phyloP scores from a whole-genome alignment of 176 grass and related monocot genomes.

The Carex myosuroides region DNA sequence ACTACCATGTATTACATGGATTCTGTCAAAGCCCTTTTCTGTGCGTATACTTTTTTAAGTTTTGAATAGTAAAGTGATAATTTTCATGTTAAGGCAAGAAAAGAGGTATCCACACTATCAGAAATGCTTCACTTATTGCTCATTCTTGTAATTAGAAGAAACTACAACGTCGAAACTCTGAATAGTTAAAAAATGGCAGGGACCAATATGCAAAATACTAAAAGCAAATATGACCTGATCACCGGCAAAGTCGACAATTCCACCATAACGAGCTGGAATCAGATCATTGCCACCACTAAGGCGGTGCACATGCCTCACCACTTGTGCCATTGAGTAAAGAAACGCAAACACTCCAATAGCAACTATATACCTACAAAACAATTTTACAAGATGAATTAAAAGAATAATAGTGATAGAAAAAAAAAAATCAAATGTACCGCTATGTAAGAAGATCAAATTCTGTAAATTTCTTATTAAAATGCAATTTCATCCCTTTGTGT shows the following conservation, averaged over 20 bases:
- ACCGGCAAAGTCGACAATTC: slow-evolving; percentile 58
- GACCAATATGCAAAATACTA: neutral
- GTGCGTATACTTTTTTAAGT: neutral
- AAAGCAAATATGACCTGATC: slow-evolving; percentile 54
- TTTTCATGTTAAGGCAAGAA: neutral
- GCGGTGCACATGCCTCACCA: slow-evolving; percentile 38
- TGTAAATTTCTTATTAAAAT: neutral
- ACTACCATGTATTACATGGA: neutral
- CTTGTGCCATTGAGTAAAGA: slow-evolving; percentile 63
- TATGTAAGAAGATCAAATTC: neutral
- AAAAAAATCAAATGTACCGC: neutral
- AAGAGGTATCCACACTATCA: neutral
- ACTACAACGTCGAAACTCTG: neutral
- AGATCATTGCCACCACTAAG: slow-evolving; percentile 50
- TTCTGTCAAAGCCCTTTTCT: neutral
- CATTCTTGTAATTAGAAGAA: neutral
- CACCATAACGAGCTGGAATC: slow-evolving; percentile 28
- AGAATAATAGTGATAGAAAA: neutral
- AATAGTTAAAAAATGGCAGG: neutral
- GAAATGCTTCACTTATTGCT: neutral
- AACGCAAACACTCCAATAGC: slow-evolving; percentile 50
- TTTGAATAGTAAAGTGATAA: neutral
- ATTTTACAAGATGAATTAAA: neutral
- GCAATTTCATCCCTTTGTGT: neutral
- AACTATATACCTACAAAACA: slow-evolving; percentile 51